Percentiles rank a stretch among this genome's conserved stretches.
phyloP scores from a whole-genome alignment of 208 protist genomes.

The Acanthamoeba culbertsoni region DNA sequence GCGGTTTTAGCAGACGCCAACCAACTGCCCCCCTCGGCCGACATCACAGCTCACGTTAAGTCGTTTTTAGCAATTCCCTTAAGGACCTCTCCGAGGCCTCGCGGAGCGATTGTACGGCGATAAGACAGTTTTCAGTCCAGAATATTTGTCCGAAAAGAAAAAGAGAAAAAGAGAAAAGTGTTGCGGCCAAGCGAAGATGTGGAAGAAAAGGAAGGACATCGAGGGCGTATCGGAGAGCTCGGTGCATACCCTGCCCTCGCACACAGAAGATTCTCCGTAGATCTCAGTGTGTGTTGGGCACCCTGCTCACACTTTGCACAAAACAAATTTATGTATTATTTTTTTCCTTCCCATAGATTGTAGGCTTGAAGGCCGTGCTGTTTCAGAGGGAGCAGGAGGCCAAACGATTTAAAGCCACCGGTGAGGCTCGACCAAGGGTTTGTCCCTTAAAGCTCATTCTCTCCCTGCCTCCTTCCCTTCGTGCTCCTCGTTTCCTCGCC shows the following conservation, averaged over 20 bases:
- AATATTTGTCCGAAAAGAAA: not conserved
- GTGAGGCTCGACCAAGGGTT: slow-evolving; percentile 15
- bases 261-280: no score
- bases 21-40: not conserved
- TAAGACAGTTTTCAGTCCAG: not conserved
- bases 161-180: not conserved
- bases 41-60: not conserved
- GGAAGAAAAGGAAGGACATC: slow-evolving; percentile 55
- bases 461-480: no score
- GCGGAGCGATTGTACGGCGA: no score
- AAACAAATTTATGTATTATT: not conserved
- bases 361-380: slow-evolving; percentile 43
- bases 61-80: not conserved
- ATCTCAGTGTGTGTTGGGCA: no score
- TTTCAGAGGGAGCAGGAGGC: slow-evolving; percentile 32
- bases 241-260: no score
- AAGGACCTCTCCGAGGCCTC: not conserved
- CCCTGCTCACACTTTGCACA: not conserved
- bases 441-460: no score
- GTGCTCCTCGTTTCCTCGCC: no score
- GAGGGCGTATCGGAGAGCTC: slow-evolving; percentile 36
- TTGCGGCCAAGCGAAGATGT: not conserved
- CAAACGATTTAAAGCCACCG: slow-evolving; percentile 11
- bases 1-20: not conserved
- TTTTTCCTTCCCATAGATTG: not conserved